phyloP scores from a whole-genome alignment of 176 grass and related monocot species.

The Musa troglodytarum region DNA sequence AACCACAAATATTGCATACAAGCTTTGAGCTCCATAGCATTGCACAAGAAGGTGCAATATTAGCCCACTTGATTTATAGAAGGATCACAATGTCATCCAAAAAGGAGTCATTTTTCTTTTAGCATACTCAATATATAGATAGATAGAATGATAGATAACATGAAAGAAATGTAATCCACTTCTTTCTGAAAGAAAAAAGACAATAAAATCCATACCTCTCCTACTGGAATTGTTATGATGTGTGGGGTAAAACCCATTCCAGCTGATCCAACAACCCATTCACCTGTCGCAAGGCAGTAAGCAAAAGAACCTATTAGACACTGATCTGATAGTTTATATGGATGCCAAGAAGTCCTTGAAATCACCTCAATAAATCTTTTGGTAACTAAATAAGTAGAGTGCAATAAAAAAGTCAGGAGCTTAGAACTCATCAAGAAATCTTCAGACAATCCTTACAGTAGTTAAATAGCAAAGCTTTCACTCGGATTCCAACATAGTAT shows the following conservation, averaged over 20 bases:
- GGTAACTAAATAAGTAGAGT: not conserved
- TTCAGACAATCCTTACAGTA: not conserved
- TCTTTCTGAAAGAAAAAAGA: not conserved
- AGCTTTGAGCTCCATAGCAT: no score
- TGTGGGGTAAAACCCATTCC: slow-evolving; percentile 98
- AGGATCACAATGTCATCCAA: not conserved
- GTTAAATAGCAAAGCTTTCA: not conserved
- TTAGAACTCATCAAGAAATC: no score
- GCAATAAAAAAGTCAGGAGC: no score
- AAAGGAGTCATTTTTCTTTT: not conserved
- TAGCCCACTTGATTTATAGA: no score
- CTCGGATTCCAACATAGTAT: not conserved
- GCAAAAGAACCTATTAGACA: not conserved
- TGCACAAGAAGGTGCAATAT: no score
- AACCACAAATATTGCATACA: no score
- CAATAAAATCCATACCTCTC: slow-evolving; percentile 50
- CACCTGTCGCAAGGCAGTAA: slow-evolving; percentile 30
- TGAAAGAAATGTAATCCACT: not conserved
- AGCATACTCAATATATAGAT: not conserved
- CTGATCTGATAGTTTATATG: no score
- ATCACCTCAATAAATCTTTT: not conserved
- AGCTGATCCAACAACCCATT: slow-evolving; percentile 88
- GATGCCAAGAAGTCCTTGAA: no score
- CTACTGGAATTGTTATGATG: slow-evolving; percentile 68
- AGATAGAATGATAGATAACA: not conserved